Evolutionary conservation across 2,329 filamentous ascomycete species (phyloP).

Genomic region (Apiospora kogelbergensis): DNA sequence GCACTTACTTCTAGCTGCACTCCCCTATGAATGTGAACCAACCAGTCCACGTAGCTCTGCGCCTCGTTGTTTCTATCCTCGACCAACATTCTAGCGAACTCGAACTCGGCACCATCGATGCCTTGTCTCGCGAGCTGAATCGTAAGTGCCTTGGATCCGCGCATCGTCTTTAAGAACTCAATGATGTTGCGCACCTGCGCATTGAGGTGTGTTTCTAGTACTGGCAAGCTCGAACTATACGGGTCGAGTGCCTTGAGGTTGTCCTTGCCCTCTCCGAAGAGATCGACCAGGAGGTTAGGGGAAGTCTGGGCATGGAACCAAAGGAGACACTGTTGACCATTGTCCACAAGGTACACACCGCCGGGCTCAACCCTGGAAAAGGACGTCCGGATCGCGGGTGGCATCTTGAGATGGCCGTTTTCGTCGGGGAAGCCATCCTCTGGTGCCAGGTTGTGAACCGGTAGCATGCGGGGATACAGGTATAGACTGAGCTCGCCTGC

Average conservation of each 20-base stretch:
- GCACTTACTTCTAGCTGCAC: constrained; percentile 80
- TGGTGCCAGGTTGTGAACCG: constrained; percentile 84
- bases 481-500: constrained; percentile 84
- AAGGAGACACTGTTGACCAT: constrained; percentile 85
- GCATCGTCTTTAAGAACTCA: constrained; percentile 76
- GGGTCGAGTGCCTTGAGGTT: constrained; percentile 77
- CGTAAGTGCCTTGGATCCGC: constrained; percentile 84
- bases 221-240: constrained; percentile 75
- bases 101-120: constrained; percentile 91
- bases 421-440: constrained; percentile 89
- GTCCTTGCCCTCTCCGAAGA: constrained; percentile 77
- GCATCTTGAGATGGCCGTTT: constrained; percentile 84
- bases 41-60: constrained; percentile 97
- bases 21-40: constrained; percentile 90
- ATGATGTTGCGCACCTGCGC: constrained; percentile 93
- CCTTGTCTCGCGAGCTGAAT: constrained; percentile 91
- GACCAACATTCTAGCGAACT: constrained; percentile 87
- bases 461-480: constrained; percentile 90
- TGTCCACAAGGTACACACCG: constrained; percentile 92
- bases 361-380: constrained; percentile 90
- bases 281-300: constrained; percentile 84
- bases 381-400: constrained; percentile 75
- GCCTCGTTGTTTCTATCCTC: constrained; percentile 98
- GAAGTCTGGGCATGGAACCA: constrained; percentile 94
- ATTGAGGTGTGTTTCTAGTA: constrained; percentile 89